These are phyloP conservation scores for Yamadazyma conglobata DNA, from an alignment of 1,139 yeast genomes.

Conservation along the genomic window DNA sequence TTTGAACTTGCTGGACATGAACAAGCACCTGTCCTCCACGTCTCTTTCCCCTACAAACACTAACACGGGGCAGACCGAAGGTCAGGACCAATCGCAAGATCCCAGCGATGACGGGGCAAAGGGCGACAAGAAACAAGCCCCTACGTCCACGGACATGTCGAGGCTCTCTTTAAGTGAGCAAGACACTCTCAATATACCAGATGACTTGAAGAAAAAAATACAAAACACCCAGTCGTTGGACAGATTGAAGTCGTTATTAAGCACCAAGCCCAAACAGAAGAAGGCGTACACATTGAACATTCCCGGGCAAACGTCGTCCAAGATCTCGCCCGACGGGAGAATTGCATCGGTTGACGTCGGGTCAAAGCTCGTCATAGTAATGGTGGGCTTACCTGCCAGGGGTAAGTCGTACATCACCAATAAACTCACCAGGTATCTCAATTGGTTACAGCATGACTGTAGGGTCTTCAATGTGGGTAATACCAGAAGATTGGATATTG, in stretches of 20 bases:
- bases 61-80: neutral
- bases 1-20: constrained; percentile 36
- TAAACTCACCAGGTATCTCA: constrained; percentile 79
- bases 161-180: constrained; percentile 4
- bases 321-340: constrained; percentile 78
- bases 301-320: constrained; percentile 87
- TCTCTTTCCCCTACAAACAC: constrained; percentile 13
- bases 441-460: constrained; percentile 90
- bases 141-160: neutral
- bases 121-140: neutral
- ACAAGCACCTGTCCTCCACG: constrained; percentile 4
- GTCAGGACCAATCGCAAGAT: neutral
- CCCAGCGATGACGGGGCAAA: neutral
- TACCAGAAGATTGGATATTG: constrained; percentile 70
- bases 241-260: constrained; percentile 33
- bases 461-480: constrained; percentile 92
- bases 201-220: constrained; percentile 31
- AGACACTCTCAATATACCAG: constrained; percentile 22
- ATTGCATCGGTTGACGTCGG: constrained; percentile 72
- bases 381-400: constrained; percentile 93
- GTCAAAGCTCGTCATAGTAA: constrained; percentile 82
- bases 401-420: constrained; percentile 93
- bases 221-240: constrained; percentile 44
- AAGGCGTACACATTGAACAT: constrained; percentile 82
- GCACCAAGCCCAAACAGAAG: constrained; percentile 39